A percentile compares a stretch with the other conserved stretches of the same genome.
These are phyloP conservation scores for Helianthus tuberosus DNA, from an alignment of 129 eudicot genomes.

Conservation along the genomic window DNA sequence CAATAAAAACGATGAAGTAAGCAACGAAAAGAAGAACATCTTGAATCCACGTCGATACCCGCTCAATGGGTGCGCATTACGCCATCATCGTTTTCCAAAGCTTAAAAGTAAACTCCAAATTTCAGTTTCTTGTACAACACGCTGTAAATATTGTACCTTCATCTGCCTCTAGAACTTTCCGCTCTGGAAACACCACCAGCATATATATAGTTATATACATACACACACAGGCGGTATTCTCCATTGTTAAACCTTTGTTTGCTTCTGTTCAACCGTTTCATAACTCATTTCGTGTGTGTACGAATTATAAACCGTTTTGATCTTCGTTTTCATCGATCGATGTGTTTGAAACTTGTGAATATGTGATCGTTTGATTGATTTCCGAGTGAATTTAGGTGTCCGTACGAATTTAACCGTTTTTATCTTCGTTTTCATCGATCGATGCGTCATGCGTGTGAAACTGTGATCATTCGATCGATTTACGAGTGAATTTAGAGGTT, in stretches of 20 bases:
- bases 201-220: no score
- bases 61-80: constrained; percentile 64
- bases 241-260: constrained; percentile 34
- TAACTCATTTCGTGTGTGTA: constrained; percentile 13
- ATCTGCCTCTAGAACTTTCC: neutral
- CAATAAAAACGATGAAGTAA: constrained; percentile 56
- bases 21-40: constrained; percentile 55
- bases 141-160: neutral
- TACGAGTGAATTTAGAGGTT: neutral
- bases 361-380: constrained; percentile 18
- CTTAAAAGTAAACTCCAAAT: neutral
- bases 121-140: no score
- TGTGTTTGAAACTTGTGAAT: neutral
- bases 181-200: neutral
- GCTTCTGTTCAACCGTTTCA: constrained; percentile 32
- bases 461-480: neutral
- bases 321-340: constrained; percentile 26
- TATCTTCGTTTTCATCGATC: no score
- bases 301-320: constrained; percentile 1
- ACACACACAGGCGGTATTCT: neutral
- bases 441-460: no score
- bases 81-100: constrained; percentile 34
- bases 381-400: neutral
- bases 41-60: constrained; percentile 81
- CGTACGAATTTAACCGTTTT: no score